phyloP scores from a whole-genome alignment of 208 protist species.

The Acanthamoeba quina region DNA sequence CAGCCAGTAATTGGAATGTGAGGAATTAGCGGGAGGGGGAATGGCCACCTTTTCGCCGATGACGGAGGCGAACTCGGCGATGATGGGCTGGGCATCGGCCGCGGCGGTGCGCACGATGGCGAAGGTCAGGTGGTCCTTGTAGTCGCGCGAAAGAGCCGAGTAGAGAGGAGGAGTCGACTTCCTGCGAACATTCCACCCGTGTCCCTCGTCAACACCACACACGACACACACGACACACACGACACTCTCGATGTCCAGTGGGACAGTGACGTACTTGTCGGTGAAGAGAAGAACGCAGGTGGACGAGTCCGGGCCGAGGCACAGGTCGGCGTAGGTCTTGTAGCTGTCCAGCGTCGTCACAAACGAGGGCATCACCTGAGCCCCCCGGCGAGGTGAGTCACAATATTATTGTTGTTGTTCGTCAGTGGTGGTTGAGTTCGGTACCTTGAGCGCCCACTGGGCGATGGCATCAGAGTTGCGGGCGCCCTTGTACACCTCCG shows the following conservation, averaged over 20 bases:
- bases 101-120: constrained; percentile 22
- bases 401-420: too few relatives aligned
- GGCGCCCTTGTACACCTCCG: constrained; percentile 18
- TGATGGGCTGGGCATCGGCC: constrained; percentile 19
- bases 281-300: constrained; percentile 50
- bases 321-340: constrained; percentile 7
- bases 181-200: not conserved
- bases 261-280: constrained; percentile 9
- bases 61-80: constrained; percentile 3
- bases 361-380: constrained; percentile 56
- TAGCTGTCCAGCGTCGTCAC: constrained; percentile 42
- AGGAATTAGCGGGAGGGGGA: not conserved
- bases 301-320: not conserved
- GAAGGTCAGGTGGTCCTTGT: constrained; percentile 57
- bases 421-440: too few relatives aligned
- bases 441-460: constrained; percentile 65
- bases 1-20: not conserved
- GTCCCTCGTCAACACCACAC: too few relatives aligned
- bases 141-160: constrained; percentile 42
- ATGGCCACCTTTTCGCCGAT: not conserved
- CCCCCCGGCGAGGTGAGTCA: not conserved
- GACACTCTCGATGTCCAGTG: not conserved
- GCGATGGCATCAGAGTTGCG: constrained; percentile 65
- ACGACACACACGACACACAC: not conserved
- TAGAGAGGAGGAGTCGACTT: constrained; percentile 19